phyloP scores from a whole-genome alignment of 2,329 filamentous ascomycete species.

The Whalleya microplaca region DNA sequence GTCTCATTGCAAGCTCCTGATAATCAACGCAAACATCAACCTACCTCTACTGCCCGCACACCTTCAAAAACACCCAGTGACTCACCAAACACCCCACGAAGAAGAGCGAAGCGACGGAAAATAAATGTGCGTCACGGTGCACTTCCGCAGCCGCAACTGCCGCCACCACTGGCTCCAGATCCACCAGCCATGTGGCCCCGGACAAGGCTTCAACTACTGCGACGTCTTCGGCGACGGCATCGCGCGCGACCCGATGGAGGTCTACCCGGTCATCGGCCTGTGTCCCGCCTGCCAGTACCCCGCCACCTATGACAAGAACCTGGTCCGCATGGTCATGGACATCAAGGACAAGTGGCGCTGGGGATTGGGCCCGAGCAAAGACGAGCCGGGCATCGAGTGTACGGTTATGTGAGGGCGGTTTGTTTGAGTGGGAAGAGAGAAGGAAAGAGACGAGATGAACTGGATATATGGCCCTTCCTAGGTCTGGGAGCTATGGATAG shows the following conservation, averaged over 20 bases:
- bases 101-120: not conserved
- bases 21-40: no score
- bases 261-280: slow-evolving; percentile 34
- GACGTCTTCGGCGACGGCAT: slow-evolving; percentile 44
- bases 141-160: slow-evolving; percentile 54
- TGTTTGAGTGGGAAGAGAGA: not conserved
- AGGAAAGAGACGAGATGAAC: not conserved
- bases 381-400: slow-evolving; percentile 46
- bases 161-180: slow-evolving; percentile 57
- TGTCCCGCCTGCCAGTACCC: slow-evolving; percentile 40
- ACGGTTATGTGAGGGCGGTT: slow-evolving; percentile 41
- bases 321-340: slow-evolving; percentile 48
- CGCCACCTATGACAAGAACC: slow-evolving; percentile 52
- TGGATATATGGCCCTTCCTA: no score
- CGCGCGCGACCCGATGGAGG: slow-evolving; percentile 41
- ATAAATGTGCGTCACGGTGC: slow-evolving; percentile 49
- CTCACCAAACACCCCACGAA: no score
- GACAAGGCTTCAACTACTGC: slow-evolving; percentile 56
- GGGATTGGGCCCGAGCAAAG: slow-evolving; percentile 48
- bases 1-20: not conserved
- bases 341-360: slow-evolving; percentile 51
- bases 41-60: no score
- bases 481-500: no score
- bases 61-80: no score
- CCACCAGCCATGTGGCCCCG: slow-evolving; percentile 50